Percentiles rank a stretch among this genome's conserved stretches.
These are phyloP conservation scores for Hymenoscyphus salicellus DNA, from an alignment of 2,329 filamentous ascomycete genomes.

Conservation along the genomic window DNA sequence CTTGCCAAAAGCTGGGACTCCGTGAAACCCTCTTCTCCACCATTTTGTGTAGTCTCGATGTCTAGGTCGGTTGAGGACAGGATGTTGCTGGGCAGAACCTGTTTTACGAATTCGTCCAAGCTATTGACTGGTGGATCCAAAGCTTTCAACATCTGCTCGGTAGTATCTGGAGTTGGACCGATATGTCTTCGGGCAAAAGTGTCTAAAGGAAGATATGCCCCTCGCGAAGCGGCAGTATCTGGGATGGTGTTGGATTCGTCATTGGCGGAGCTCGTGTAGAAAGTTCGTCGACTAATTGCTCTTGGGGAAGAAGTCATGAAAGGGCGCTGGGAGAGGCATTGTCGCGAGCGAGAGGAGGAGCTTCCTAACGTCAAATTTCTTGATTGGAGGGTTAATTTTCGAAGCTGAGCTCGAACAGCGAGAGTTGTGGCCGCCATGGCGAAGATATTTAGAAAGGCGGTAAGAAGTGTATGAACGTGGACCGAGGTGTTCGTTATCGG, in stretches of 20 bases:
- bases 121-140: constrained; percentile 71
- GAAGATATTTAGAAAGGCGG: constrained; percentile 17
- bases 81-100: constrained; percentile 80
- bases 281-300: constrained; percentile 31
- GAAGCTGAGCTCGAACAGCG: constrained; percentile 27
- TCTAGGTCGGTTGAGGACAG: constrained; percentile 63
- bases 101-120: constrained; percentile 77
- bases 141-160: constrained; percentile 73
- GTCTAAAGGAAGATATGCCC: constrained; percentile 47
- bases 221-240: constrained; percentile 25
- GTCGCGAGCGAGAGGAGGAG: constrained; percentile 22
- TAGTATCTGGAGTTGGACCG: constrained; percentile 69
- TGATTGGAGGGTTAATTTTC: constrained; percentile 22
- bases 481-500: not conserved
- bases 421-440: constrained; percentile 30
- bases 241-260: constrained; percentile 29
- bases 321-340: constrained; percentile 26
- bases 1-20: constrained; percentile 58
- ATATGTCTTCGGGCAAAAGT: constrained; percentile 80
- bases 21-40: constrained; percentile 37
- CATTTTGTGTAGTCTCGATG: constrained; percentile 47
- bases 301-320: constrained; percentile 10
- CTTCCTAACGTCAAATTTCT: constrained; percentile 17
- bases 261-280: constrained; percentile 34
- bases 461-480: constrained; percentile 11